phyloP scores from a whole-genome alignment of 768 basidiomycete genomes.

The Mycena metata region DNA sequence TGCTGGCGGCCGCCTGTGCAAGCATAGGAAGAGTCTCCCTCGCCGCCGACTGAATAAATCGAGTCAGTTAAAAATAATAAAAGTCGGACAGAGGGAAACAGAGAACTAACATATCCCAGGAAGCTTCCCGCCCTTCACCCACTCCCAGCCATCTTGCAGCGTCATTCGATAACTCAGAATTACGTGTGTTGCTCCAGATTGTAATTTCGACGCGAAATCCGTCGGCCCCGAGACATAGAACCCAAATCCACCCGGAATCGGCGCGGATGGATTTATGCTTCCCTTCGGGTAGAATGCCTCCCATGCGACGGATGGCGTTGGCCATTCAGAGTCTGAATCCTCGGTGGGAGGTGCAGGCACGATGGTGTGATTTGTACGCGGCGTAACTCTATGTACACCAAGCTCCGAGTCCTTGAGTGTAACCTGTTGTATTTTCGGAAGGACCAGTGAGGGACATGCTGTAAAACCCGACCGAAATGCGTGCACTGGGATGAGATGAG shows the following conservation, averaged over 20 bases:
- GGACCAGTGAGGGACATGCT: slow-evolving; percentile 48
- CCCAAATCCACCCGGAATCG: slow-evolving; percentile 73
- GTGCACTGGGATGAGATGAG: slow-evolving; percentile 43
- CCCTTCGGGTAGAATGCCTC: slow-evolving; percentile 73
- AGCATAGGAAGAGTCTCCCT: slow-evolving; percentile 68
- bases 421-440: slow-evolving; percentile 43
- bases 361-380: slow-evolving; percentile 46
- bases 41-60: slow-evolving; percentile 62
- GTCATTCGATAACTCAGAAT: slow-evolving; percentile 76
- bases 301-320: slow-evolving; percentile 61
- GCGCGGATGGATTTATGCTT: slow-evolving; percentile 68
- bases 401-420: slow-evolving; percentile 58
- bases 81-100: not conserved
- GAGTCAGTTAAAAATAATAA: not conserved
- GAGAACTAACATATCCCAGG: slow-evolving; percentile 74
- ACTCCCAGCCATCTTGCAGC: slow-evolving; percentile 74
- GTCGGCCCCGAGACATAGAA: slow-evolving; percentile 75
- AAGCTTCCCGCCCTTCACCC: slow-evolving; percentile 82
- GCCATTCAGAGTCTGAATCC: slow-evolving; percentile 43
- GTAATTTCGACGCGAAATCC: slow-evolving; percentile 54
- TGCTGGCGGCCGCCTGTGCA: slow-evolving; percentile 79
- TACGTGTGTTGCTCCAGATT: slow-evolving; percentile 63
- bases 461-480: slow-evolving; percentile 58
- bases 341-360: slow-evolving; percentile 12
- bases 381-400: slow-evolving; percentile 63